phyloP scores from a whole-genome alignment of 305 asterid genomes.

The Ajuga reptans region DNA sequence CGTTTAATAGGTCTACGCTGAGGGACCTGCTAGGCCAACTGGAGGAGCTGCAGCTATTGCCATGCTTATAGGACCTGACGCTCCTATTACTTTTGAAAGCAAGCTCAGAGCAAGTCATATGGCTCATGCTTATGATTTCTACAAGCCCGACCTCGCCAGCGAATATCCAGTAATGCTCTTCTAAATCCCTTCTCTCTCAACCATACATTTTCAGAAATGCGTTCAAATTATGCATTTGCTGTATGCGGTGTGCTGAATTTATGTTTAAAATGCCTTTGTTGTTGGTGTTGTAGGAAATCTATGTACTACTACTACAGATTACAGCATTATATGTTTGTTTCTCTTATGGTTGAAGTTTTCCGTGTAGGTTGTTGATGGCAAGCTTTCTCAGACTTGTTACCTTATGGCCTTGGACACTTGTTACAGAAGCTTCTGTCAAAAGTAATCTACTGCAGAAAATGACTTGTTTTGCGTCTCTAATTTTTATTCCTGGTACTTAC shows the following conservation, averaged over 20 bases:
- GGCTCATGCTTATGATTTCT: constrained; percentile 94
- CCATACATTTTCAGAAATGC: constrained; percentile 1
- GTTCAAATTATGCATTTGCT: not conserved
- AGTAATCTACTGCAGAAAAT: constrained; percentile 36
- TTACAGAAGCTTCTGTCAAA: constrained; percentile 61
- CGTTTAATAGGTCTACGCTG: constrained; percentile 78
- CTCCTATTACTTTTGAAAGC: constrained; percentile 93
- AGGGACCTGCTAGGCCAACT: constrained; percentile 99
- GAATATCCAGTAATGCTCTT: constrained; percentile 86
- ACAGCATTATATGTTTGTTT: not conserved
- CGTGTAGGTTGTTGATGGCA: constrained; percentile 91
- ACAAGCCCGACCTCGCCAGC: constrained; percentile 98
- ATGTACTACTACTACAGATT: not conserved
- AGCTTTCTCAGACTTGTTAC: constrained; percentile 97
- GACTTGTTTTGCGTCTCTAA: constrained; percentile 4
- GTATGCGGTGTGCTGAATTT: not conserved
- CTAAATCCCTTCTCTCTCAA: constrained; percentile 5
- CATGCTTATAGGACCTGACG: constrained; percentile 92
- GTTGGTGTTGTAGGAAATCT: not conserved
- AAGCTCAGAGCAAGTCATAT: constrained; percentile 91
- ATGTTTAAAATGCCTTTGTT: not conserved
- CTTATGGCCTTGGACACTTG: constrained; percentile 97
- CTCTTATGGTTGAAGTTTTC: constrained; percentile 19
- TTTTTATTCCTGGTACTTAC: constrained; percentile 16
- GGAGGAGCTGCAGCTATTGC: constrained; percentile 99